Evolutionary conservation across 345 rosid species (phyloP).

Genomic region (Eucalyptus pauciflora): DNA sequence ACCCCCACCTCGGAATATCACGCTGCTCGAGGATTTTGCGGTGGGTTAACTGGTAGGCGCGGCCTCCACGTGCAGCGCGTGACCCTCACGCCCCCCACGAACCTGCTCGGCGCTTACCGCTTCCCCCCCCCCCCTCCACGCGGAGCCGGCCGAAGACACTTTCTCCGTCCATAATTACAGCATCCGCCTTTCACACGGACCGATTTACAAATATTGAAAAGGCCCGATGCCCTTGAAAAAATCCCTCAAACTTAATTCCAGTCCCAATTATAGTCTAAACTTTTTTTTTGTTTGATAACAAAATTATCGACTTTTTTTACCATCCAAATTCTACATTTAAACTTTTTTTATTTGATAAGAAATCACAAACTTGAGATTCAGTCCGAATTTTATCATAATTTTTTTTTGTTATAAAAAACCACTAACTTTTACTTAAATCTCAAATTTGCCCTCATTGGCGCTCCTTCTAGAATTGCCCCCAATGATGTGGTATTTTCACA

Average conservation of each 20-base stretch:
- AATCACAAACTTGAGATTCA: too few species aligned
- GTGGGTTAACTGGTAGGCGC: not conserved
- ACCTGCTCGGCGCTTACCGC: not conserved
- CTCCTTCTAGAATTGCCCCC: too few species aligned
- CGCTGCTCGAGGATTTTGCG: not conserved
- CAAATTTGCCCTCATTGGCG: too few species aligned
- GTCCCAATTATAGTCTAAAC: not conserved
- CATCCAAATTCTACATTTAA: too few species aligned
- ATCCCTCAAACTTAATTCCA: not conserved
- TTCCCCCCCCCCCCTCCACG: not conserved
- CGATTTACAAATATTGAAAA: not conserved
- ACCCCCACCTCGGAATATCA: not conserved
- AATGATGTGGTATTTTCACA: too few species aligned
- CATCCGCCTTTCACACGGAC: not conserved
- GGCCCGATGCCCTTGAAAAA: not conserved
- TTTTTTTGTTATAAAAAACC: too few species aligned
- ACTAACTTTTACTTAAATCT: too few species aligned
- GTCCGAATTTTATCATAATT: too few species aligned
- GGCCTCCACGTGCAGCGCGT: conserved; percentile 5
- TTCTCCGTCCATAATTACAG: not conserved
- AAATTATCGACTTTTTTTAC: too few species aligned
- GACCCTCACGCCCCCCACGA: not conserved
- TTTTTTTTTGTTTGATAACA: too few species aligned
- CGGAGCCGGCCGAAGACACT: not conserved
- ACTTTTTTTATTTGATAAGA: too few species aligned